Evolutionary conservation across 495 filamentous ascomycete genomes (phyloP).

Genomic region (Glonium stellatum): DNA sequence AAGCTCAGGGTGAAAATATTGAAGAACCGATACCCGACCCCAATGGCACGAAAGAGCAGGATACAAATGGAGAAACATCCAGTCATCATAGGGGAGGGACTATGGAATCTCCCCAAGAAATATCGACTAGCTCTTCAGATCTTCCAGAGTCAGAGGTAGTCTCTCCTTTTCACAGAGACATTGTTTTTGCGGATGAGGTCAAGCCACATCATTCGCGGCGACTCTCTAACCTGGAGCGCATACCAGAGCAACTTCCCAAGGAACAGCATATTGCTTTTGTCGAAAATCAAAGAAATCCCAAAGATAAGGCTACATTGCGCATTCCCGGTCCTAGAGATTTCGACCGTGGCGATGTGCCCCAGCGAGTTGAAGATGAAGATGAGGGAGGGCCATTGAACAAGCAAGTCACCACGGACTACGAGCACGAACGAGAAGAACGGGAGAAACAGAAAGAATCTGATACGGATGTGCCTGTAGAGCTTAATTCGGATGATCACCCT

Average conservation of each 20-base stretch:
- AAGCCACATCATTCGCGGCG: slow-evolving; percentile 33
- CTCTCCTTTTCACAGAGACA: slow-evolving; percentile 37
- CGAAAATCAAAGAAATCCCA: slow-evolving; percentile 70
- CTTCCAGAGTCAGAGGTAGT: background rate
- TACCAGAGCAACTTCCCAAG: slow-evolving; percentile 49
- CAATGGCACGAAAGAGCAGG: slow-evolving; percentile 24
- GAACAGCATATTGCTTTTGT: slow-evolving; percentile 82
- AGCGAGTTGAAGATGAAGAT: slow-evolving; percentile 44
- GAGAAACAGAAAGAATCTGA: background rate
- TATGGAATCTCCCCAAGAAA: background rate
- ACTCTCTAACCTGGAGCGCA: slow-evolving; percentile 31
- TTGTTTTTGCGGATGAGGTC: slow-evolving; percentile 60
- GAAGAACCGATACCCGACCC: slow-evolving; percentile 20
- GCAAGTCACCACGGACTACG: slow-evolving; percentile 14
- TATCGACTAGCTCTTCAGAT: background rate
- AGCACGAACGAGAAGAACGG: slow-evolving; percentile 2
- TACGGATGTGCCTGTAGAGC: slow-evolving; percentile 13
- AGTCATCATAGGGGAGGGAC: background rate
- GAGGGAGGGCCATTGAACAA: slow-evolving; percentile 13
- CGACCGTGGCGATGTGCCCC: slow-evolving; percentile 67
- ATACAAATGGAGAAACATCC: slow-evolving; percentile 26
- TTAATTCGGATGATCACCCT: slow-evolving; percentile 35
- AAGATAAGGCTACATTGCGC: slow-evolving; percentile 63
- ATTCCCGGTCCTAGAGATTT: slow-evolving; percentile 85
- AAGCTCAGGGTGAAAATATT: slow-evolving; percentile 44